phyloP scores from a whole-genome alignment of 176 grass and related monocot species.

The Panicum miliaceum region DNA sequence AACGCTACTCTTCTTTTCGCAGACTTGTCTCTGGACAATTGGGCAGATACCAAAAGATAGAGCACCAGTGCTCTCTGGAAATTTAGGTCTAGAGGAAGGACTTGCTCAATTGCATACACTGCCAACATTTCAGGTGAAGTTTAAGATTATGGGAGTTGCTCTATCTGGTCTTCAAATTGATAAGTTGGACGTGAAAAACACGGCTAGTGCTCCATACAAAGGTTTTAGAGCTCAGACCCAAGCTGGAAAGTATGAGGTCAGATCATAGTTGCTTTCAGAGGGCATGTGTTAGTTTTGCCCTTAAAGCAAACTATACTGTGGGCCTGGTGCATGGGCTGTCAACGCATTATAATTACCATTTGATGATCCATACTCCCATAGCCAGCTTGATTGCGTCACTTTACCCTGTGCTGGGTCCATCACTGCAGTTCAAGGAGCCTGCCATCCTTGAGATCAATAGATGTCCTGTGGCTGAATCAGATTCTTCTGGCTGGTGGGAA shows the following conservation, averaged over 20 bases:
- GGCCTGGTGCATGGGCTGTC: neutral
- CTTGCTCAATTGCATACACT: slow-evolving; percentile 66
- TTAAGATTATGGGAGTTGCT: slow-evolving; percentile 89
- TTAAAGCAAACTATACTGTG: neutral
- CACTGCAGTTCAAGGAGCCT: neutral
- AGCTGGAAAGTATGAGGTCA: slow-evolving; percentile 86
- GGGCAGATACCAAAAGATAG: slow-evolving; percentile 96
- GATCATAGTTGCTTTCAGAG: slow-evolving; percentile 53
- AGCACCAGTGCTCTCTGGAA: slow-evolving; percentile 78
- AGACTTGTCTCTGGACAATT: slow-evolving; percentile 91
- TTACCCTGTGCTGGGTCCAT: neutral
- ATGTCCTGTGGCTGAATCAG: neutral
- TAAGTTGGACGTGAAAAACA: slow-evolving; percentile 81
- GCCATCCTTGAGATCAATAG: neutral
- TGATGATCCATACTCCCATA: neutral
- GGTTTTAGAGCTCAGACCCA: slow-evolving; percentile 92
- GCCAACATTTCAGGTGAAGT: slow-evolving; percentile 80
- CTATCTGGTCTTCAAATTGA: slow-evolving; percentile 92
- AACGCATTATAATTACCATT: neutral
- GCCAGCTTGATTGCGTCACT: neutral
- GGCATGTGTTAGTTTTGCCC: neutral
- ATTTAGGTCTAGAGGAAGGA: slow-evolving; percentile 74
- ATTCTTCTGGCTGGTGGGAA: neutral
- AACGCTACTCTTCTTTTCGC: slow-evolving; percentile 16
- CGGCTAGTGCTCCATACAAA: slow-evolving; percentile 72